These are phyloP conservation scores for Tritrichomonas foetus DNA, from an alignment of 208 protist species.

Conservation along the genomic window DNA sequence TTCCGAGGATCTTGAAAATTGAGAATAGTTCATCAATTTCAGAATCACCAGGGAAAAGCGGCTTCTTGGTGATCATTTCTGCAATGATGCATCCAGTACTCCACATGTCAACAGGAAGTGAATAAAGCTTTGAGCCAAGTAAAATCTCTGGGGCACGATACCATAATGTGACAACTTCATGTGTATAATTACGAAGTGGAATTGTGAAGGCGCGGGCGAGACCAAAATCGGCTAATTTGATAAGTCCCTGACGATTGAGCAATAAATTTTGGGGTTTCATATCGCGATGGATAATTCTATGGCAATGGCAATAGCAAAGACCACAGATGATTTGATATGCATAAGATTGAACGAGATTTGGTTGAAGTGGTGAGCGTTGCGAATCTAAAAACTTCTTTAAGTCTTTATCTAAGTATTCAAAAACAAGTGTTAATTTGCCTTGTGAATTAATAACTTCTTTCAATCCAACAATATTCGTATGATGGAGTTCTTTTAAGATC, in stretches of 20 bases:
- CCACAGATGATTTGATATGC: constrained; percentile 68
- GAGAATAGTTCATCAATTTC: constrained; percentile 59
- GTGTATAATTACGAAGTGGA: constrained; percentile 89
- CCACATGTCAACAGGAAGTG: constrained; percentile 97
- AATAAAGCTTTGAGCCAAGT: constrained; percentile 91
- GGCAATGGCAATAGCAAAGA: constrained; percentile 72
- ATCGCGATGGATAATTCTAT: constrained; percentile 73
- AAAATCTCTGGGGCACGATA: constrained; percentile 99
- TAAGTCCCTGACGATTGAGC: constrained; percentile 64
- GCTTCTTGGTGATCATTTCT: constrained; percentile 58
- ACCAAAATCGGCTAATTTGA: constrained; percentile 75
- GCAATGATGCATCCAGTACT: constrained; percentile 81
- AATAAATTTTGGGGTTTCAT: constrained; percentile 79
- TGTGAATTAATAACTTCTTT: constrained; percentile 86
- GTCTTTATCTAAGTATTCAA: constrained; percentile 89
- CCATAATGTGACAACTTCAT: constrained; percentile 96
- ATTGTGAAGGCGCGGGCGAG: constrained; percentile 79
- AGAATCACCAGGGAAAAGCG: constrained; percentile 60
- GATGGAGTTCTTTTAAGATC: constrained; percentile 88
- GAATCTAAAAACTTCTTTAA: constrained; percentile 88
- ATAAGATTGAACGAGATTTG: constrained; percentile 50
- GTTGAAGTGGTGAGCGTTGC: constrained; percentile 52
- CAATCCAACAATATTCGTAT: constrained; percentile 88
- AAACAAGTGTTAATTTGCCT: constrained; percentile 83
- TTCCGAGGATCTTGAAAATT: constrained; percentile 61